A percentile compares a stretch with the other conserved stretches of the same genome.
phyloP scores from a whole-genome alignment of 495 filamentous ascomycete genomes.

The Melanomma pulvis-pyrius region DNA sequence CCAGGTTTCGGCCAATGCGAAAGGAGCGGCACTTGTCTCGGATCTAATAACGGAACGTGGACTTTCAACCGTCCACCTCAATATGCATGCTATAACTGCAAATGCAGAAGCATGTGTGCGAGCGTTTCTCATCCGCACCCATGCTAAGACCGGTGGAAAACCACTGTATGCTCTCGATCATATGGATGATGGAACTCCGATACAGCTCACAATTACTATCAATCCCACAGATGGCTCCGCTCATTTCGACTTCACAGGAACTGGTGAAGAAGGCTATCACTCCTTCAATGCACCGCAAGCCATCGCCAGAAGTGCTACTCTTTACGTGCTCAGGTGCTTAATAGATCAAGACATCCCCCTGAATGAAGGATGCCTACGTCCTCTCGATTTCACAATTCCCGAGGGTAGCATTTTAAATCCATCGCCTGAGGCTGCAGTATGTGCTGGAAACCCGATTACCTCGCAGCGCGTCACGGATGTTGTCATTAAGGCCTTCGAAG shows the following conservation, averaged over 20 bases:
- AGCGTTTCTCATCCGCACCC: constrained; percentile 33
- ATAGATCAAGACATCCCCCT: constrained; percentile 41
- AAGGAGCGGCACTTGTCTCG: constrained; percentile 40
- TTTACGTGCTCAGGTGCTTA: constrained; percentile 38
- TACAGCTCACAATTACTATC: constrained; percentile 42
- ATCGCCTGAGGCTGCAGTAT: constrained; percentile 28
- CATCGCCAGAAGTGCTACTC: constrained; percentile 35
- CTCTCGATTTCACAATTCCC: constrained; percentile 37
- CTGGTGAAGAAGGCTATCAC: constrained; percentile 41
- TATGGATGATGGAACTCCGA: constrained; percentile 46
- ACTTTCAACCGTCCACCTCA: constrained; percentile 35
- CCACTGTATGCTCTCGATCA: constrained; percentile 39
- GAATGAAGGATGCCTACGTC: constrained; percentile 41
- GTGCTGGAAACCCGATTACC: constrained; percentile 37
- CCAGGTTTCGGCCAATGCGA: constrained; percentile 44
- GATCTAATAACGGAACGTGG: constrained; percentile 39
- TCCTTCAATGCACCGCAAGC: constrained; percentile 39
- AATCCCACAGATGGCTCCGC: constrained; percentile 37
- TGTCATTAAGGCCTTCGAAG: constrained; percentile 40
- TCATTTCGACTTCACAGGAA: constrained; percentile 46
- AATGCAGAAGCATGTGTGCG: constrained; percentile 42
- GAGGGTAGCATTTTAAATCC: constrained; percentile 35
- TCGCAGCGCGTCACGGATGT: constrained; percentile 42
- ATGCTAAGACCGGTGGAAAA: constrained; percentile 14
- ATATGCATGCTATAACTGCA: constrained; percentile 43